phyloP scores from a whole-genome alignment of 495 filamentous ascomycete species.

The Podospora conica region DNA sequence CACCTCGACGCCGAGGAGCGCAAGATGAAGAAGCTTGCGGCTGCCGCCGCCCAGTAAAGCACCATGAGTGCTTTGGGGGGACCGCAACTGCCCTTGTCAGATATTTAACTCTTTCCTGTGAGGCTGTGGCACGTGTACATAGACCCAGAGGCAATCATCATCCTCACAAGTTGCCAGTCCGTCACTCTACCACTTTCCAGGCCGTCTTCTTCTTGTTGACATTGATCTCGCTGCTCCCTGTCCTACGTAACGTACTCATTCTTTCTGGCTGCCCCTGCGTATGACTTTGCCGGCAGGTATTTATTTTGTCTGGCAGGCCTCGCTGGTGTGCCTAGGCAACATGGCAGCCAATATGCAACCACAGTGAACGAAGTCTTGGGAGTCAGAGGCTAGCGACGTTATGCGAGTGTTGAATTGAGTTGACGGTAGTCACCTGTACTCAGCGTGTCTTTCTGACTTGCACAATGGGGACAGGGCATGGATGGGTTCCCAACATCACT shows the following conservation, averaged over 20 bases:
- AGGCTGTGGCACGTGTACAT: constrained; percentile 25
- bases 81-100: background rate
- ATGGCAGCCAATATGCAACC: no score
- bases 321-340: no score
- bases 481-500: background rate
- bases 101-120: constrained; percentile 8
- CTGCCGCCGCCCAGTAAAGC: constrained; percentile 20
- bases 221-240: background rate
- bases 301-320: background rate
- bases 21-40: constrained; percentile 38
- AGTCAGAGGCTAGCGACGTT: no score
- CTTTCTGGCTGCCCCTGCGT: background rate
- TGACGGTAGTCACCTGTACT: constrained; percentile 18
- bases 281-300: background rate
- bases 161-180: constrained; percentile 1
- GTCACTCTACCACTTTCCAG: background rate
- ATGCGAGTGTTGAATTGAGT: no score
- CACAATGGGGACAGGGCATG: background rate
- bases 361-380: no score
- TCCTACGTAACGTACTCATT: background rate
- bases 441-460: background rate
- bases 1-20: constrained; percentile 42
- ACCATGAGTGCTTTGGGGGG: constrained; percentile 4
- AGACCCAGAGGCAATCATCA: constrained; percentile 18
- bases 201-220: constrained; percentile 4